These are phyloP conservation scores for Achaetomium macrosporum DNA, from an alignment of 2,329 filamentous ascomycete species.

Conservation along the genomic window DNA sequence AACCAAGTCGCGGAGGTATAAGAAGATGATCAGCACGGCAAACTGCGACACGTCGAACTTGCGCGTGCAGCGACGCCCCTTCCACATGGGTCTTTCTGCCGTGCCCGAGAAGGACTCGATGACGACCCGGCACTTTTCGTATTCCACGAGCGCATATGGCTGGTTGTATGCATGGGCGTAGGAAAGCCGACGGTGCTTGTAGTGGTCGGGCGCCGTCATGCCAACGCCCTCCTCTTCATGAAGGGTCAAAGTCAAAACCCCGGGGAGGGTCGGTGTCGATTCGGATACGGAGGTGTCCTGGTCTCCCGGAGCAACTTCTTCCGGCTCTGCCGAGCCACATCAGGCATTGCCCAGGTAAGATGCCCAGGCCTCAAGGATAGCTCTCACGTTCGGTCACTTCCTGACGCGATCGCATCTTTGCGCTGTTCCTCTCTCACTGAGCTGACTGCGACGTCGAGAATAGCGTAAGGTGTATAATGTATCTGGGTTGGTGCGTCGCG, in stretches of 20 bases:
- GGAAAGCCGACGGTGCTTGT: neutral
- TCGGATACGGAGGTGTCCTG: neutral
- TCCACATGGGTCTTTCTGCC: too few species aligned
- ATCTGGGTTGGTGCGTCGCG: too few species aligned
- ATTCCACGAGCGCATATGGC: neutral
- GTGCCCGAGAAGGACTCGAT: too few species aligned
- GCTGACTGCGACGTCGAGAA: neutral
- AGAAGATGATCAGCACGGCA: neutral
- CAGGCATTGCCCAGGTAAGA: neutral
- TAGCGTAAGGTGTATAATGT: too few species aligned
- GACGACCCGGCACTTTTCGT: neutral
- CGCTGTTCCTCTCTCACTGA: neutral
- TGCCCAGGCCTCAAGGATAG: neutral
- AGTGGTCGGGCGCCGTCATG: neutral
- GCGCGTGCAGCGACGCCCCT: neutral
- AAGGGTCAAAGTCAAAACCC: neutral
- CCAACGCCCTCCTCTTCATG: neutral
- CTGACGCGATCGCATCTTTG: neutral
- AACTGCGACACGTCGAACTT: neutral
- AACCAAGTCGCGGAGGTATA: neutral
- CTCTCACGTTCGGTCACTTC: neutral
- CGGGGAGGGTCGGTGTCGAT: neutral
- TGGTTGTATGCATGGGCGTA: neutral
- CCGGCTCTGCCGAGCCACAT: neutral
- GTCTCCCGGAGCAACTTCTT: neutral